Conservation (phyloP, 148 eudicot species). For the Fallopia convolvulus region DNA sequence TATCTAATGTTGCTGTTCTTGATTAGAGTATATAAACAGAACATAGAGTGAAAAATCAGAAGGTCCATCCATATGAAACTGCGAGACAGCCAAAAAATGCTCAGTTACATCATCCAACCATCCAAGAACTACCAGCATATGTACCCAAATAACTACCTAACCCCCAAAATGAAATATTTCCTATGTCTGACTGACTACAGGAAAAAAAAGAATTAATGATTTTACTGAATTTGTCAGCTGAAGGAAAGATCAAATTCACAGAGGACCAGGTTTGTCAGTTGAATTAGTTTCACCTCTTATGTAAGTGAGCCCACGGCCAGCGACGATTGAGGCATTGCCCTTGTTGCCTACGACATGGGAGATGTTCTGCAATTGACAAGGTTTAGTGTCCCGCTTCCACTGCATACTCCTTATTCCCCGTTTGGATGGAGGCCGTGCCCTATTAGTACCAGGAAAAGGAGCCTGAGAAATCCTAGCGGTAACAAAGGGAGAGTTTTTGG, state of each 20-base stretch:
- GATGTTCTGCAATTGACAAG: conserved; percentile 16
- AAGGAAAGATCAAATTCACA: too few species aligned
- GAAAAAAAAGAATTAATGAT: not conserved
- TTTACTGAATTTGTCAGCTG: not conserved
- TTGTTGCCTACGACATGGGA: conserved; percentile 13
- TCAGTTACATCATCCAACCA: too few species aligned
- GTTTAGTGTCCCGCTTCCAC: conserved; percentile 71
- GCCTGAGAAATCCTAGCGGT: conserved; percentile 47
- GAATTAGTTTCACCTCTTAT: conserved; percentile 52
- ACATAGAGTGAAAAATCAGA: too few species aligned
- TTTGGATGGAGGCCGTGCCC: conserved; percentile 52
- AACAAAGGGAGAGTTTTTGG: conserved; percentile 43
- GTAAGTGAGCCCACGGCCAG: conserved; percentile 68
- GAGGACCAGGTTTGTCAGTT: not conserved
- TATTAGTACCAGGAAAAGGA: conserved; percentile 47
- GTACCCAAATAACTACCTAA: not conserved
- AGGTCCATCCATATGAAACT: too few species aligned
- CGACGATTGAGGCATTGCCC: conserved; percentile 16
- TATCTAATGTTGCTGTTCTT: too few species aligned
- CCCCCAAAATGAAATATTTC: too few species aligned
- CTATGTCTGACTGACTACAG: too few species aligned
- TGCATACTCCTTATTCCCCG: conserved; percentile 79
- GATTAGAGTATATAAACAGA: too few species aligned
- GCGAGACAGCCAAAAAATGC: too few species aligned
- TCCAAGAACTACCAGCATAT: not conserved